Evolutionary conservation across 257 asterid genomes (phyloP).

Genomic region (Penstemon barbatus): DNA sequence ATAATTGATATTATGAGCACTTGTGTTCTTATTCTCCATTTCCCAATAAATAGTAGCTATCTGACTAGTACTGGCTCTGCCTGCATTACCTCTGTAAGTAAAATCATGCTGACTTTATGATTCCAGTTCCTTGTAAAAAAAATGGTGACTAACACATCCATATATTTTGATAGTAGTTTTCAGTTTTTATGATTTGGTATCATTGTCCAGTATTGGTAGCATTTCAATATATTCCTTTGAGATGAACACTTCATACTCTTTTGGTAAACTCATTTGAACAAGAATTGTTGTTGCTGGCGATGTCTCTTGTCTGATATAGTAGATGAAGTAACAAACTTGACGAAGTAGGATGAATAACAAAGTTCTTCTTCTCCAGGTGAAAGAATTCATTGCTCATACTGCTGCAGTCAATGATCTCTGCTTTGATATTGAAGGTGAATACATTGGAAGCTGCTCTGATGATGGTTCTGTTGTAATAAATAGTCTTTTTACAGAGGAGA

Average conservation of each 20-base stretch:
- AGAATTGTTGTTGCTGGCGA: constrained; percentile 20
- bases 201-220: constrained; percentile 13
- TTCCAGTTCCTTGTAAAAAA: constrained; percentile 4
- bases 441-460: constrained; percentile 98
- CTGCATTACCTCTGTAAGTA: neutral
- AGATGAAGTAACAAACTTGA: constrained; percentile 5
- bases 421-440: constrained; percentile 96
- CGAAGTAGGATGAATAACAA: constrained; percentile 28
- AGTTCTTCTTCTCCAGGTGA: constrained; percentile 58
- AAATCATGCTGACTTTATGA: neutral
- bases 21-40: neutral
- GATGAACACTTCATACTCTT: constrained; percentile 5
- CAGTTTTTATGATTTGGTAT: neutral
- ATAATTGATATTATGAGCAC: neutral
- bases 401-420: constrained; percentile 96
- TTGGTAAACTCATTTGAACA: constrained; percentile 6
- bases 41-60: neutral
- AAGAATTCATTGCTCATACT: constrained; percentile 81
- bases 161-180: neutral
- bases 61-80: neutral
- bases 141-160: neutral
- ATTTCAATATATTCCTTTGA: constrained; percentile 16
- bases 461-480: constrained; percentile 93
- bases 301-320: constrained; percentile 17
- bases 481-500: constrained; percentile 89